Conservation (phyloP, 345 rosid genomes). For the Murraya koenigii region DNA sequence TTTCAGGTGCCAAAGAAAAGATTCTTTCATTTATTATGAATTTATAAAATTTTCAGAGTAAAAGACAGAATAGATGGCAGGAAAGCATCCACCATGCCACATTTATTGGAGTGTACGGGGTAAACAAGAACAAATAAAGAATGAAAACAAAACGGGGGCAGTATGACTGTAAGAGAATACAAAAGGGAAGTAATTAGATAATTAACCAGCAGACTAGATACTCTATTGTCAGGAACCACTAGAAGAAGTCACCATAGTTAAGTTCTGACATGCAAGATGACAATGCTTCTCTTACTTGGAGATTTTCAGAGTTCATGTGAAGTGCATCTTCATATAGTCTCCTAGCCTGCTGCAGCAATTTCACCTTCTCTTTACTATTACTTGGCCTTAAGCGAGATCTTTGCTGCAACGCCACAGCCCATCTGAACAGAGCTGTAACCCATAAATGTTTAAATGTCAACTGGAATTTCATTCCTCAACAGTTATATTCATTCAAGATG, state of each 20-base stretch:
- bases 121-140: not conserved
- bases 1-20: not conserved
- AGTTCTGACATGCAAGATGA: conserved; percentile 57
- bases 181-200: not conserved
- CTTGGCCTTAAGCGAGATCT: conserved; percentile 58
- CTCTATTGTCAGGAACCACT: not conserved
- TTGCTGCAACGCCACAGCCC: conserved; percentile 68
- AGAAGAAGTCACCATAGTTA: conserved; percentile 21
- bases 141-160: not conserved
- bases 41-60: not conserved
- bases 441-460: not conserved
- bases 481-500: not conserved
- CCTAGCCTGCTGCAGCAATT: conserved; percentile 57
- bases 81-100: not conserved
- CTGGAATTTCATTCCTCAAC: not conserved
- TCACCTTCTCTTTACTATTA: conserved; percentile 52
- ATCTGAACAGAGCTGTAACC: conserved; percentile 60
- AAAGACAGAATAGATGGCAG: not conserved
- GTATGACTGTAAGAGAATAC: not conserved
- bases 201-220: not conserved
- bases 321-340: conserved; percentile 71
- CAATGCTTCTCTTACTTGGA: conserved; percentile 53
- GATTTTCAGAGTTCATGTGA: conserved; percentile 48
- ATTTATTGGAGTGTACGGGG: too few species aligned
- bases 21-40: not conserved